Percentiles rank a stretch among this genome's conserved stretches.
Conservation (phyloP, 2,329 filamentous ascomycete genomes). For the Botrytis paeoniae region DNA sequence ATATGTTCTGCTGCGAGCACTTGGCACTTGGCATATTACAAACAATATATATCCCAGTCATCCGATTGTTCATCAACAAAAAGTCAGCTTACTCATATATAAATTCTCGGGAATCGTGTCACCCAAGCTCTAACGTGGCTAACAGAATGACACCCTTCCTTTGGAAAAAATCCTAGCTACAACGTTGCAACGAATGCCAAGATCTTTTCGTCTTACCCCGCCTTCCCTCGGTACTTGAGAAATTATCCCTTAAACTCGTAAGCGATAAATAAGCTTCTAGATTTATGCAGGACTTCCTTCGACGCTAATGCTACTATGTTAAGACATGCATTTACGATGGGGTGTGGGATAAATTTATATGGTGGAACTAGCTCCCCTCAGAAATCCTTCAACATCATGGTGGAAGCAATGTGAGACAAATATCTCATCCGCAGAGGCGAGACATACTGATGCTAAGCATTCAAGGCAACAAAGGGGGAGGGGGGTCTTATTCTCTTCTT, state of each 20-base stretch:
- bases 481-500: not conserved
- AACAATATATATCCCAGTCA: not conserved
- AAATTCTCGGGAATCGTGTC: not conserved
- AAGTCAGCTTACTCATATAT: constrained; percentile 9
- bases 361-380: not conserved
- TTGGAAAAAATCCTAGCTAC: not conserved
- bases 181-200: not conserved
- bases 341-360: not conserved
- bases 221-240: not conserved
- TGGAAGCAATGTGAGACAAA: not conserved
- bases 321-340: not conserved
- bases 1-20: not conserved
- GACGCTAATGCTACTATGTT: not conserved
- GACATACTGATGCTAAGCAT: not conserved
- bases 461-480: not conserved
- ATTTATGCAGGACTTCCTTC: not conserved
- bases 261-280: not conserved
- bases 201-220: not conserved
- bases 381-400: not conserved
- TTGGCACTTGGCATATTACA: not conserved
- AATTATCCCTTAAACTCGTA: not conserved
- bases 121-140: not conserved
- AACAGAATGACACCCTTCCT: not conserved
- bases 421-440: not conserved
- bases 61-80: not conserved